Percentiles rank a stretch among this genome's conserved stretches.
phyloP scores from a whole-genome alignment of 129 eudicot species.

The Helichrysum umbraculigerum region DNA sequence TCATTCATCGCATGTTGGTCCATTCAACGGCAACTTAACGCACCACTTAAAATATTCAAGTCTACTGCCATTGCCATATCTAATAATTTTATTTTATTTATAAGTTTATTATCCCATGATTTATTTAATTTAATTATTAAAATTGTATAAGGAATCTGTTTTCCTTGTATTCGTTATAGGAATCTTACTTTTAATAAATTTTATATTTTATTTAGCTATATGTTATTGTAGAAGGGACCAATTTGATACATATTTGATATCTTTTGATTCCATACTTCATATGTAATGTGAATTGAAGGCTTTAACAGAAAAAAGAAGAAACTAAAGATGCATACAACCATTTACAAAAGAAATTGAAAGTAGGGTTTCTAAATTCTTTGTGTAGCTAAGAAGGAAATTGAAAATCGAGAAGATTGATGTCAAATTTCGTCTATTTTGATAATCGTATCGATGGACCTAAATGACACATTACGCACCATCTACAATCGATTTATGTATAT shows the following conservation, averaged over 20 bases:
- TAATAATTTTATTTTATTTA: not conserved
- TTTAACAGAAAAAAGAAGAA: slow-evolving; percentile 25
- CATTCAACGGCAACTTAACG: slow-evolving; percentile 11
- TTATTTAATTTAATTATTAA: no score
- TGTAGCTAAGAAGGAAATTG: slow-evolving; percentile 38
- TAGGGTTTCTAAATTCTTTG: slow-evolving; percentile 35
- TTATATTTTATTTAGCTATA: no score
- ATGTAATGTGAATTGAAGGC: slow-evolving; percentile 27
- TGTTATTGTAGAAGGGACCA: not conserved
- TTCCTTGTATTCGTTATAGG: not conserved
- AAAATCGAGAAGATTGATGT: no score
- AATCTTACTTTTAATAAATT: not conserved
- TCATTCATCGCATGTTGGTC: slow-evolving; percentile 17
- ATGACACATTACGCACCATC: no score
- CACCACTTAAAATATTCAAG: slow-evolving; percentile 13
- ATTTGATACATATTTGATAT: not conserved
- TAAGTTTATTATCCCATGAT: no score
- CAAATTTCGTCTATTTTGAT: no score
- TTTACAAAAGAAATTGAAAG: slow-evolving; percentile 31
- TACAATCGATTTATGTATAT: no score
- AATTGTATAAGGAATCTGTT: not conserved
- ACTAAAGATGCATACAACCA: slow-evolving; percentile 37
- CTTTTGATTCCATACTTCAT: slow-evolving; percentile 40
- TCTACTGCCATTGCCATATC: not conserved
- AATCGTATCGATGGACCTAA: no score